Percentiles rank a stretch among this genome's conserved stretches.
Conservation (phyloP, 2,329 filamentous ascomycete species). For the Fusarium setosum region DNA sequence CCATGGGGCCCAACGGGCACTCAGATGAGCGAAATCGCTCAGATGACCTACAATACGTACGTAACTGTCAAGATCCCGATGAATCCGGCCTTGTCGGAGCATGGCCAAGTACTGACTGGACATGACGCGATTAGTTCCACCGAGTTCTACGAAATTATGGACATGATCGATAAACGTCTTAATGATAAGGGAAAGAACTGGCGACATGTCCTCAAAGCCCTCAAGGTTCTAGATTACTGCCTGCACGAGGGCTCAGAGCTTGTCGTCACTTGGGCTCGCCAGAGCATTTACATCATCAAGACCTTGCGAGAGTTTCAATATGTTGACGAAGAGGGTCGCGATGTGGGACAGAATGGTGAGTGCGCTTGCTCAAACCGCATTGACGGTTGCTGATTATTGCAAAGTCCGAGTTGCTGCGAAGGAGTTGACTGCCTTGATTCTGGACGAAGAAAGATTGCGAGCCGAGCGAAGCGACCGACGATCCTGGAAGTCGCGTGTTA, state of each 20-base stretch:
- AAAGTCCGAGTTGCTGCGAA: slow-evolving; percentile 95
- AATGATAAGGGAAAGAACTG: slow-evolving; percentile 99
- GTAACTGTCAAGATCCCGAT: slow-evolving; percentile 46
- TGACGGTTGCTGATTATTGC: slow-evolving; percentile 27
- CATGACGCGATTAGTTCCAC: slow-evolving; percentile 71
- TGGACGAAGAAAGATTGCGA: slow-evolving; percentile 93
- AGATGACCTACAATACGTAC: slow-evolving; percentile 97
- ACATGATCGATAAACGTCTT: slow-evolving; percentile 98
- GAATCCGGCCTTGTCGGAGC: background rate
- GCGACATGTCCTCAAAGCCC: slow-evolving; percentile 96
- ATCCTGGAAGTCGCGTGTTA: slow-evolving; percentile 96
- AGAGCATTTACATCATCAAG: slow-evolving; percentile 99
- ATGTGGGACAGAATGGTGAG: slow-evolving; percentile 96
- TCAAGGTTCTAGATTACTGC: slow-evolving; percentile 98
- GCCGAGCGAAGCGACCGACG: slow-evolving; percentile 92
- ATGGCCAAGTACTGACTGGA: slow-evolving; percentile 31
- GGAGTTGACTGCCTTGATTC: slow-evolving; percentile 89
- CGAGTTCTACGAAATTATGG: slow-evolving; percentile 99
- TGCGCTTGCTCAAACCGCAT: slow-evolving; percentile 14
- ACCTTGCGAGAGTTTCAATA: slow-evolving; percentile 97
- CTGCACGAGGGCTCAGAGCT: slow-evolving; percentile 96
- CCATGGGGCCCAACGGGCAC: slow-evolving; percentile 98
- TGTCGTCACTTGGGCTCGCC: slow-evolving; percentile 96
- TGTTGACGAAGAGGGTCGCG: slow-evolving; percentile 92
- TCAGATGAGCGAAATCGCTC: slow-evolving; percentile 98